Base-by-base conservation (phyloP, 2,329 filamentous ascomycete species). In the Biscogniauxia mediterranea region DNA sequence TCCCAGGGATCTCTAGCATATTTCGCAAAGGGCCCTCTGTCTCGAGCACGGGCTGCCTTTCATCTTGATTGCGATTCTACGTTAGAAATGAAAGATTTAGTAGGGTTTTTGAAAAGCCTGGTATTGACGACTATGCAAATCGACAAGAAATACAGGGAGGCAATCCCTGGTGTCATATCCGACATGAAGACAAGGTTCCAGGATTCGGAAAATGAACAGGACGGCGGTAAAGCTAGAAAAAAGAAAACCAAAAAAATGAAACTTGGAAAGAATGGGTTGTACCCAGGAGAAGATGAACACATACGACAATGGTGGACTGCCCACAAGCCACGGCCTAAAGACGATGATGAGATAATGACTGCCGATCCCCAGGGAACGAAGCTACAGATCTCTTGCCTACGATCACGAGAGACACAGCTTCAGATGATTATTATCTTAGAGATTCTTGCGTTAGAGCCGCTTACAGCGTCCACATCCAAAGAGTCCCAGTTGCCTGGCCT, bases 341-440 rank as follows among this genome's bases (percentile, higher is more conserved):
- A 79, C 13, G 80, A 84, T 21, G 83, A 86, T 57, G 61, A 75
- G 13, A 73, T 75, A 53, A 74, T 80, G 57, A 74, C 65, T 2
- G 61, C 57, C 17, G 64, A 83, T 1, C 75, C 80, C 4, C 79
- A 84, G 17, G 82, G 86, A 32, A 79, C 86, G 58, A 89, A 84
- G 70, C 82, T 85, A 20, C 84, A 89, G 50, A 77, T 88, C n/a
- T 83, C 87, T 2, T 82, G 86, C 57, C 75, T 94, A 49, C 85
- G 90, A 51, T 87, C 89, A 23, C 83, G 91, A 61, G 91, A 95
- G 77, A 93, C 90, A 0, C 89, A 93, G 68, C 78, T 93, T 49
- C 91, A 95, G 72, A 86, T 94, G 76, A 92, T 94, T 58, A 73
- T 95, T 32, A 87, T 93, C 56, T 80, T 95, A 5, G 91, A 95